Evolutionary conservation across 2,329 filamentous ascomycete species (phyloP).

Genomic region (Thelonectria rubi): DNA sequence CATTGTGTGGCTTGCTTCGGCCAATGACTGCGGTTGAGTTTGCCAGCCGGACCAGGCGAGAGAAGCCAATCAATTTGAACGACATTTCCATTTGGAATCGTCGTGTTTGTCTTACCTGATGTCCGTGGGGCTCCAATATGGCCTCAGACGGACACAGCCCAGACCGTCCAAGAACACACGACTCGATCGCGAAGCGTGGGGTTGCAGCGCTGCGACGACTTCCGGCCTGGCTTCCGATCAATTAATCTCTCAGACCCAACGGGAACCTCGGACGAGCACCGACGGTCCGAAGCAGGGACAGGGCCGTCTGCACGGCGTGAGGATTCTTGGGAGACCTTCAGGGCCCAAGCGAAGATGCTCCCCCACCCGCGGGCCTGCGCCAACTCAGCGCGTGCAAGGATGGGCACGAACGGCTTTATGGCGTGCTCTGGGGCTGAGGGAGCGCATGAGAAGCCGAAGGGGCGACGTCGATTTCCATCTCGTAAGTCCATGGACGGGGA

Average conservation of each 20-base stretch:
- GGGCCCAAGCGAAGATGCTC: conserved; percentile 16
- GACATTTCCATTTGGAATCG: background rate
- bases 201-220: conserved; percentile 3
- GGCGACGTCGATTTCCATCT: conserved; percentile 32
- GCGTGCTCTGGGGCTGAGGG: conserved; percentile 26
- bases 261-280: conserved; percentile 38
- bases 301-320: conserved; percentile 26
- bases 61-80: background rate
- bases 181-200: conserved; percentile 17
- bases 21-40: background rate
- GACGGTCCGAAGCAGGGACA: conserved; percentile 36
- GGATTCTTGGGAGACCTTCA: conserved; percentile 14
- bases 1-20: conserved; percentile 4
- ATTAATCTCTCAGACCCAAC: conserved; percentile 27
- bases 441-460: conserved; percentile 10
- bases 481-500: conserved; percentile 31
- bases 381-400: conserved; percentile 27
- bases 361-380: conserved; percentile 18
- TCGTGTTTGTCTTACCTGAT: background rate
- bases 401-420: conserved; percentile 24
- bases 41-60: background rate
- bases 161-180: conserved; percentile 5
- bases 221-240: conserved; percentile 23
- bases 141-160: conserved; percentile 5
- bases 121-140: conserved; percentile 6